Conservation (phyloP, 257 asterid genomes). For the Leptodermis oblonga region DNA sequence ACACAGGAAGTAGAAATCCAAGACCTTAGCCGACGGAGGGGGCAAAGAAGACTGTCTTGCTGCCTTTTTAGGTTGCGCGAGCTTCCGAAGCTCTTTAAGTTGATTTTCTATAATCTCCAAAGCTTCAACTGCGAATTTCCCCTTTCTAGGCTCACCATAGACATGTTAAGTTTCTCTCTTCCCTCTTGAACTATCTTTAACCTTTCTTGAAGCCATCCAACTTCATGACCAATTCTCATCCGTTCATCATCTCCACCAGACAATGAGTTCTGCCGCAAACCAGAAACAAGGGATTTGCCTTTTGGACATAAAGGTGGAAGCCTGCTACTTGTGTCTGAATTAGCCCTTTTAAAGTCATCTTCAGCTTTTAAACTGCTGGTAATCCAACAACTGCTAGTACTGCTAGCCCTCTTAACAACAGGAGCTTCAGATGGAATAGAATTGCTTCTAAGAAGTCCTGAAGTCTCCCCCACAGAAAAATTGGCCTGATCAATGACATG, state of each 20-base stretch:
- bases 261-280: no score
- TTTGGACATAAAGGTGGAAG: slow-evolving; percentile 53
- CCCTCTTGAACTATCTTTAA: no score
- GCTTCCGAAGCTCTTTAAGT: slow-evolving; percentile 53
- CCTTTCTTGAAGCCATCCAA: no score
- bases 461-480: no score
- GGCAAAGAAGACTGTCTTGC: slow-evolving; percentile 62
- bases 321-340: slow-evolving; percentile 30
- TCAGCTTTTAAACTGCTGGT: slow-evolving; percentile 21
- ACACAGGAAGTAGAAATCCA: slow-evolving; percentile 2
- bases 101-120: slow-evolving; percentile 62
- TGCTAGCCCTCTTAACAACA: slow-evolving; percentile 15
- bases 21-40: slow-evolving; percentile 63
- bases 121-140: slow-evolving; percentile 43
- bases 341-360: slow-evolving; percentile 33
- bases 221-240: no score
- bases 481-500: no score
- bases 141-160: no score
- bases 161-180: no score
- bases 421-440: no score
- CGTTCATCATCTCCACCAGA: no score
- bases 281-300: no score
- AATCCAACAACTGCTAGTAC: slow-evolving; percentile 17
- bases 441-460: no score
- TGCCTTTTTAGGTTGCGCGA: slow-evolving; percentile 39